Evolutionary conservation across 2,329 filamentous ascomycete species (phyloP), one percentile per base, ranked within the genome.

Genomic region (Aspergillus sp.): DNA sequence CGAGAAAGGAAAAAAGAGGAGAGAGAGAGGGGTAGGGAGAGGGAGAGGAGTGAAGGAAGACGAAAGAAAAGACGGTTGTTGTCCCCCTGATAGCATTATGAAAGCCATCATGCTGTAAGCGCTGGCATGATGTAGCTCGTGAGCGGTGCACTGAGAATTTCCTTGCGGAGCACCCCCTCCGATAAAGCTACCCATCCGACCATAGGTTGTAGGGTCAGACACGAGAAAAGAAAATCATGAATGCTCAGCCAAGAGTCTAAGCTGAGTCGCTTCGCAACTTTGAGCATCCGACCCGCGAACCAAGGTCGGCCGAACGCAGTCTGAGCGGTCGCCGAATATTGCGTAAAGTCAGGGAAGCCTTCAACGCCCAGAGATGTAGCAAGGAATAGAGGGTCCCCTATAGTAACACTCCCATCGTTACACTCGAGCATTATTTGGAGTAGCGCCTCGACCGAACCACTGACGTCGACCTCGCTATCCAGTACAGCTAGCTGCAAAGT

Each of bases 231-330:
- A 29, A 76, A 67, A n/a, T 72, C 66, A 58, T 70, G 73, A n/a
- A 78, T 59, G 3, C 59, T 67, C 57, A 73, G 64, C 72, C 76
- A 78, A 3, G 67, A 73, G 6, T 68, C 62, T 12, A 67, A 58
- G 22, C 70, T 65, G 18, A 78, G 54, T 16, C 75, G 70, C 55
- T 76, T 77, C 4, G 73, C 73, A 47, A 78, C 67, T 55, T 77
- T 77, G 50, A 78, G 58, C 74, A 78, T 77, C 7, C 75, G 71
- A 1, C 74, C 73, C 1, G 70, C 72, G 54, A 77, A 76, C 75
- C 76, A 78, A 2, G 75, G 76, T 18, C 75, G 68, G 20, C 68
- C 67, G 31, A 66, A 72, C 10, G 70, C 67, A 4, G 72, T 69
- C 9, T 54, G 58, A 16, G 63, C 63, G 1, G 59, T 60, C 1